phyloP scores from a whole-genome alignment of 768 basidiomycete species.

The Boletus subcaerulescens region DNA sequence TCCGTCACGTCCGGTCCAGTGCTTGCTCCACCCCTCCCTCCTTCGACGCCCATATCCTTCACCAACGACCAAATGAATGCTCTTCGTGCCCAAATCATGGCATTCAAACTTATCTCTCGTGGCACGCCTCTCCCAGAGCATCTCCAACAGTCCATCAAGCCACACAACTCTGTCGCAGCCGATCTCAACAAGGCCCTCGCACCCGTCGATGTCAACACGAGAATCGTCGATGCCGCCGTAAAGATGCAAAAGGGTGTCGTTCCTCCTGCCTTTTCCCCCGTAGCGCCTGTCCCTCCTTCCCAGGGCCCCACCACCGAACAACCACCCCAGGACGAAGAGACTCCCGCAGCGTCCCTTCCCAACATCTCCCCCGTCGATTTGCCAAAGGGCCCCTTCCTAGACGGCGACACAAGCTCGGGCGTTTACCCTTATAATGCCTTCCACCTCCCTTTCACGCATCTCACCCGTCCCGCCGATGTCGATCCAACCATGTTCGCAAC shows the following conservation, averaged over 20 bases:
- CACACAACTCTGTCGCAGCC: constrained; percentile 55
- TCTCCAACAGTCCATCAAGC: constrained; percentile 67
- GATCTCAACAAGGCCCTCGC: constrained; percentile 67
- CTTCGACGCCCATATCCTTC: constrained; percentile 76
- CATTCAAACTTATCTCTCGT: constrained; percentile 69
- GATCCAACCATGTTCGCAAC: constrained; percentile 65
- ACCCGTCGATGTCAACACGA: constrained; percentile 54
- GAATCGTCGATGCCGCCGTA: constrained; percentile 72
- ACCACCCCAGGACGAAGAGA: constrained; percentile 55
- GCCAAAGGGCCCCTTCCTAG: constrained; percentile 73
- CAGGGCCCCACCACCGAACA: constrained; percentile 29
- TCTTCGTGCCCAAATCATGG: constrained; percentile 79
- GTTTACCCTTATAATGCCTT: constrained; percentile 94
- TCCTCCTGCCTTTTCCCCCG: constrained; percentile 19
- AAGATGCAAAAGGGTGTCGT: constrained; percentile 61
- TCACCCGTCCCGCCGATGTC: constrained; percentile 60
- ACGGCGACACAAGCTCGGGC: constrained; percentile 74
- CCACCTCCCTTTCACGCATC: constrained; percentile 77
- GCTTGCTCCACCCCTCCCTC: constrained; percentile 49
- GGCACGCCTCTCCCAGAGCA: constrained; percentile 66
- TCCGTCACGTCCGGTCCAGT: constrained; percentile 50
- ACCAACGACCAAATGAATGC: constrained; percentile 70
- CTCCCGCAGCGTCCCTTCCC: constrained; percentile 29
- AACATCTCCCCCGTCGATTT: constrained; percentile 54
- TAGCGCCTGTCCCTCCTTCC: constrained; percentile 24